Conservation (phyloP, 441 rosid genomes). For the Erodium moschatum region DNA sequence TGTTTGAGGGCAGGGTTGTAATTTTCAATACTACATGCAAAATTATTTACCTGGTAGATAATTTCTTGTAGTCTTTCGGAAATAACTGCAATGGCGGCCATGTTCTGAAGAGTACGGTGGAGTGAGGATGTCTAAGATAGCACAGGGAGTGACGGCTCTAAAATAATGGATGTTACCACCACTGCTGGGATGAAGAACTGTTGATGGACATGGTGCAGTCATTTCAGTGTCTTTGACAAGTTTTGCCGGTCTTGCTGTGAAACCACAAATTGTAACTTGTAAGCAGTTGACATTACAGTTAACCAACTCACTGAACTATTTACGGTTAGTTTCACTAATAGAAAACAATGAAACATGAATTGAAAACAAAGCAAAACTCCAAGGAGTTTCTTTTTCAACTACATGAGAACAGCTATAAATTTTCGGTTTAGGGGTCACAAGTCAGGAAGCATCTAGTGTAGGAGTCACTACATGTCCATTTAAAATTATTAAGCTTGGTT, state of each 20-base stretch:
- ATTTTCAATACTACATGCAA: neutral
- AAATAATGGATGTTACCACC: conserved; percentile 69
- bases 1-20: neutral
- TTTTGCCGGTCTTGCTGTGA: conserved; percentile 54
- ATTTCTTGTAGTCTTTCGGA: conserved; percentile 36
- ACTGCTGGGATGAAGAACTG: conserved; percentile 44
- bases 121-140: conserved; percentile 60
- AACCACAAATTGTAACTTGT: conserved; percentile 17
- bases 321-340: neutral
- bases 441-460: neutral
- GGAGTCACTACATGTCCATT: too few species aligned
- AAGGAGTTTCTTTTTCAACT: neutral
- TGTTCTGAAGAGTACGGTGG: conserved; percentile 61
- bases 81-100: conserved; percentile 62
- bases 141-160: conserved; percentile 60
- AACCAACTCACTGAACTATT: neutral
- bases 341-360: neutral
- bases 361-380: too few species aligned
- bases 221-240: conserved; percentile 46
- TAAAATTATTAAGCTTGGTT: too few species aligned
- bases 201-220: conserved; percentile 44
- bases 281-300: conserved; percentile 6
- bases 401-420: neutral
- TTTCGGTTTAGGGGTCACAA: neutral
- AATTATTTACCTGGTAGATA: conserved; percentile 47